Conservation (phyloP, 106 monocot species). For the Xerophyta viscosa region DNA sequence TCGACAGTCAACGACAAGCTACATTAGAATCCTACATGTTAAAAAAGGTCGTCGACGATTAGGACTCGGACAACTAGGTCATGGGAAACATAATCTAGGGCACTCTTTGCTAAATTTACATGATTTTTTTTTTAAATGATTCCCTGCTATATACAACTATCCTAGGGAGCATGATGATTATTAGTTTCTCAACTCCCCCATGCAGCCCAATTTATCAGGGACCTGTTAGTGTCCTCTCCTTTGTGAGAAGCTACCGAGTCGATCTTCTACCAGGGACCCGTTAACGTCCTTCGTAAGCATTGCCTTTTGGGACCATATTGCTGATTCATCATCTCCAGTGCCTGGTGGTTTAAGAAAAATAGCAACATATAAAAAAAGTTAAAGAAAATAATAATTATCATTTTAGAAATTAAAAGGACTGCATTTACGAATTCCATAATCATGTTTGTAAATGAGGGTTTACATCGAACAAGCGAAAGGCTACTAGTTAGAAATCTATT, state of each 20-base stretch:
- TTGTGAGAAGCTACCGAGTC: background rate
- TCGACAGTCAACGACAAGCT: too few relatives aligned
- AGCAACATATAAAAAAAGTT: background rate
- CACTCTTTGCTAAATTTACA: too few relatives aligned
- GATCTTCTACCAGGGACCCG: slow-evolving; percentile 47
- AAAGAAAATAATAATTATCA: background rate
- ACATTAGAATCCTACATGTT: too few relatives aligned
- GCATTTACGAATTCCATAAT: too few relatives aligned
- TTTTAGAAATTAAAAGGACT: too few relatives aligned
- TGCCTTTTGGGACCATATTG: slow-evolving; percentile 34
- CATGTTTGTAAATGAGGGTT: too few relatives aligned
- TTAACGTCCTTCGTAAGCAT: slow-evolving; percentile 57
- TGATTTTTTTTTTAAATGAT: too few relatives aligned
- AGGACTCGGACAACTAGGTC: too few relatives aligned
- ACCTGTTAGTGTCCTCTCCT: slow-evolving; percentile 55
- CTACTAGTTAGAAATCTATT: too few relatives aligned
- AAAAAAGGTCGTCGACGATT: too few relatives aligned
- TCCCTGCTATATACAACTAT: slow-evolving; percentile 8
- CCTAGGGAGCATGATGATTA: background rate
- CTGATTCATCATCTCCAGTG: slow-evolving; percentile 37
- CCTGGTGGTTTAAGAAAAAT: slow-evolving; percentile 4
- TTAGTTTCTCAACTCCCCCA: background rate
- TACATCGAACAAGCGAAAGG: too few relatives aligned
- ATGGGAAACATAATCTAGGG: too few relatives aligned
- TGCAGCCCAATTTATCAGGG: slow-evolving; percentile 31